Evolutionary conservation across 225 moss, liverwort and hornwort species (phyloP).

Genomic region (Marchantia polymorpha): DNA sequence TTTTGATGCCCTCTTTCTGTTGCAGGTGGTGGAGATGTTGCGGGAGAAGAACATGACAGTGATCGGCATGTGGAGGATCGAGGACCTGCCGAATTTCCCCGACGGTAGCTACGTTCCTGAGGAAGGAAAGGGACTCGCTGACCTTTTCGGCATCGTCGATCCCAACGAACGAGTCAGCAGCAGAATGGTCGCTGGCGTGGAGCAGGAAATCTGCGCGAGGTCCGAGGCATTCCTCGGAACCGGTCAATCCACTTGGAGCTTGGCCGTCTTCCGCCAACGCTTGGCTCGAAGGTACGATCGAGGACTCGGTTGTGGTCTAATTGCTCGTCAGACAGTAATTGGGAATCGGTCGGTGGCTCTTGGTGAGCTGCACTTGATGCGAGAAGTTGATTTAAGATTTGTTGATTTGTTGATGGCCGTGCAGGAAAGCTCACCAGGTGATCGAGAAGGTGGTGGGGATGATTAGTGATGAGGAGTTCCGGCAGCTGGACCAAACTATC

Average conservation of each 20-base stretch:
- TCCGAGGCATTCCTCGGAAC: slow-evolving; percentile 40
- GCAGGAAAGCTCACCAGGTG: slow-evolving; percentile 30
- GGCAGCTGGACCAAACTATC: slow-evolving; percentile 28
- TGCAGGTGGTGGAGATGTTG: slow-evolving; percentile 38
- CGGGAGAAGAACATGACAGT: slow-evolving; percentile 24
- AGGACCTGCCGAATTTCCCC: slow-evolving; percentile 34
- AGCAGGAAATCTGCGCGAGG: slow-evolving; percentile 34
- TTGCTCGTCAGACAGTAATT: no score
- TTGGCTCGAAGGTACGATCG: slow-evolving; percentile 29
- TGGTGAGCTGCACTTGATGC: no score
- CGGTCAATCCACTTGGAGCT: slow-evolving; percentile 43
- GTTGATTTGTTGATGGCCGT: neutral
- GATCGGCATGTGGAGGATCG: slow-evolving; percentile 36
- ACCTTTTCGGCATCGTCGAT: slow-evolving; percentile 23
- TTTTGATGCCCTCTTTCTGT: neutral
- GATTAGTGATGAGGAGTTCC: slow-evolving; percentile 17
- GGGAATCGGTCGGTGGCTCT: no score
- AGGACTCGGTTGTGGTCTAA: no score
- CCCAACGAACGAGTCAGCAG: slow-evolving; percentile 16
- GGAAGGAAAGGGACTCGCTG: neutral
- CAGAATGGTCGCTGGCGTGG: slow-evolving; percentile 28
- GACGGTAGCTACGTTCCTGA: slow-evolving; percentile 18
- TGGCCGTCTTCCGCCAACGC: slow-evolving; percentile 40
- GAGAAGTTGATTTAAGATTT: no score
- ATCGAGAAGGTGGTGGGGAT: slow-evolving; percentile 23